Percentiles rank a stretch among this genome's conserved stretches.
These are phyloP conservation scores for Psilocybe cyanescens DNA, from an alignment of 768 basidiomycete genomes.

Conservation along the genomic window DNA sequence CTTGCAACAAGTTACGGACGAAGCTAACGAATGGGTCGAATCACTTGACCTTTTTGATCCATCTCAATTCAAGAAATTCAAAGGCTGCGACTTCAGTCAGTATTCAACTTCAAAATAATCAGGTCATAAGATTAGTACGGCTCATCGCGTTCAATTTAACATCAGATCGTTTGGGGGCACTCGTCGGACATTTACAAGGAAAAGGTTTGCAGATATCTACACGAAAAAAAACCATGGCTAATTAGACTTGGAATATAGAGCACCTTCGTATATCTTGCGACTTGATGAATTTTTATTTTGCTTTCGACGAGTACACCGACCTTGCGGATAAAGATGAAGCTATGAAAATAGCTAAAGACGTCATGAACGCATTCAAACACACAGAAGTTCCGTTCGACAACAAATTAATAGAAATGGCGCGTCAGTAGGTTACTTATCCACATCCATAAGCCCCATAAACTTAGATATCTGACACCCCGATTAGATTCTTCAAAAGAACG, in stretches of 20 bases:
- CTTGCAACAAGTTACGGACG: slow-evolving; percentile 12
- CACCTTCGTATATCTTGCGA: slow-evolving; percentile 36
- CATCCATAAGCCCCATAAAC: not conserved
- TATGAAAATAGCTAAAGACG: slow-evolving; percentile 31
- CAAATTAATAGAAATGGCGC: slow-evolving; percentile 42
- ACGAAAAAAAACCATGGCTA: not conserved
- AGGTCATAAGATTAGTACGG: not conserved
- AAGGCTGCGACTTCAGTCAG: slow-evolving; percentile 22
- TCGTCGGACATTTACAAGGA: slow-evolving; percentile 9
- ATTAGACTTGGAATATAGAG: not conserved
- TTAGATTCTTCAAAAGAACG: slow-evolving; percentile 19
- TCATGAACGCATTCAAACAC: slow-evolving; percentile 41
- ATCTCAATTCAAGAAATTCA: slow-evolving; percentile 19
- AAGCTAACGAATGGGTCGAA: slow-evolving; percentile 19
- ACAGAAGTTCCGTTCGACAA: slow-evolving; percentile 8
- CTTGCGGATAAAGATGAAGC: slow-evolving; percentile 32
- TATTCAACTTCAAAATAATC: not conserved
- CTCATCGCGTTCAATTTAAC: not conserved
- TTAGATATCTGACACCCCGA: slow-evolving; percentile 15
- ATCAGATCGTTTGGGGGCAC: slow-evolving; percentile 11
- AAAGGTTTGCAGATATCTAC: not conserved
- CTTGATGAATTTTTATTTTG: slow-evolving; percentile 52
- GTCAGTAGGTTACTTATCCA: slow-evolving; percentile 35
- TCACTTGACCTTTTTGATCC: slow-evolving; percentile 19
- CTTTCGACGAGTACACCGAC: slow-evolving; percentile 56